Percentiles rank a stretch among this genome's conserved stretches.
Evolutionary conservation across 139 green algal genomes (phyloP).

Genomic region (Tetraselmis striata): DNA sequence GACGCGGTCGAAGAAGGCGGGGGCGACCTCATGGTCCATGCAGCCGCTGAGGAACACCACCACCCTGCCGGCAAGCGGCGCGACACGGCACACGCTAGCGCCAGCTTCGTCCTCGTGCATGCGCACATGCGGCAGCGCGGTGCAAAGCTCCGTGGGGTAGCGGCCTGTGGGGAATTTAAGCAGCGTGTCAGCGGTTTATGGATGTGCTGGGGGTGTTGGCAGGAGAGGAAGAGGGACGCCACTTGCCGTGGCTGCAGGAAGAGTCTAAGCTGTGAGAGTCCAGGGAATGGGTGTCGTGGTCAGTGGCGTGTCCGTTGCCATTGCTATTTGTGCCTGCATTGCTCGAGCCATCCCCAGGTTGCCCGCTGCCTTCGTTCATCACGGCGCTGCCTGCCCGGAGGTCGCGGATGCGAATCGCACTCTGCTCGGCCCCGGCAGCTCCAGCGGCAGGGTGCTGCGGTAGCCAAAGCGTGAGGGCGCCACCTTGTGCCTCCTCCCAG

Average conservation of each 20-base stretch:
- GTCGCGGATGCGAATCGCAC: not conserved
- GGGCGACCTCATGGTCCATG: conserved; percentile 48
- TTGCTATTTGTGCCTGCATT: not conserved
- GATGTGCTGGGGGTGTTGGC: too few species aligned
- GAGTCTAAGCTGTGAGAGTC: not conserved
- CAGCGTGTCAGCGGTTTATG: too few species aligned
- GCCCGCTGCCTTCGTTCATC: too few species aligned
- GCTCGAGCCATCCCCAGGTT: too few species aligned
- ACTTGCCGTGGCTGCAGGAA: not conserved
- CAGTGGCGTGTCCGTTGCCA: not conserved
- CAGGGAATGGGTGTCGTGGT: not conserved
- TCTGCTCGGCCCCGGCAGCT: too few species aligned
- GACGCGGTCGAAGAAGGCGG: conserved; percentile 16
- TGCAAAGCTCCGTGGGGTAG: not conserved
- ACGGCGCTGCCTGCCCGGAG: not conserved
- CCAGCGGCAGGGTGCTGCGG: conserved; percentile 6
- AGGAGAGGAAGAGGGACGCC: too few species aligned
- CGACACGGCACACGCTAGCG: conserved; percentile 35
- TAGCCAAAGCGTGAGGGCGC: conserved; percentile 42
- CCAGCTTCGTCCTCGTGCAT: conserved; percentile 17
- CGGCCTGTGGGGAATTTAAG: not conserved
- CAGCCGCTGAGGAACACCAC: conserved; percentile 46
- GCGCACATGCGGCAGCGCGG: not conserved
- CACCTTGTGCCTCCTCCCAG: conserved; percentile 34
- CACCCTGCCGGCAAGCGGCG: conserved; percentile 32